phyloP scores from a whole-genome alignment of 2,329 filamentous ascomycete genomes.

The Epichloe hybrida region DNA sequence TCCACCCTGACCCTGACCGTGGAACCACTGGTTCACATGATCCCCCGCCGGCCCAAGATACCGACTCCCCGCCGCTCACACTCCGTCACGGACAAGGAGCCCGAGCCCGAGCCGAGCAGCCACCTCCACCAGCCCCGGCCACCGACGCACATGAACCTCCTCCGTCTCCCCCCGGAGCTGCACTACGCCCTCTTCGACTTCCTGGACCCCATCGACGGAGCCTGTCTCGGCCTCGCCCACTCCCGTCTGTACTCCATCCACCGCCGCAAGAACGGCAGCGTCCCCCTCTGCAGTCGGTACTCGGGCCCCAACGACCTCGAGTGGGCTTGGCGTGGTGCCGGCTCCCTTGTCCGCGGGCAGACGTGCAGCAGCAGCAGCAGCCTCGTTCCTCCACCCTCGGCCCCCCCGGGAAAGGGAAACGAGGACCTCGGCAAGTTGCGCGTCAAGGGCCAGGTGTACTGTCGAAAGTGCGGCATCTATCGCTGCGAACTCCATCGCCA shows the following conservation, averaged over 20 bases:
- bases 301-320: constrained; percentile 49
- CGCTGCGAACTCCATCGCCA: constrained; percentile 52
- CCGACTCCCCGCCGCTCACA: constrained; percentile 41
- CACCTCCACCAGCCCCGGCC: constrained; percentile 35
- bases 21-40: constrained; percentile 10
- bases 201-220: constrained; percentile 51
- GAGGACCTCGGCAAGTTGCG: constrained; percentile 32
- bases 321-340: constrained; percentile 47
- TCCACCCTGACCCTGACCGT: too few relatives aligned
- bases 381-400: not conserved
- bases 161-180: constrained; percentile 43
- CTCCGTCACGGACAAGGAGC: constrained; percentile 47
- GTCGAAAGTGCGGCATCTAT: constrained; percentile 46
- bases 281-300: constrained; percentile 44
- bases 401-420: too few relatives aligned
- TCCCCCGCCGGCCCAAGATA: constrained; percentile 21
- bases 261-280: constrained; percentile 38
- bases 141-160: constrained; percentile 31
- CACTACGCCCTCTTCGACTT: constrained; percentile 48
- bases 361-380: too few relatives aligned
- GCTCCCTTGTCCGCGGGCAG: constrained; percentile 24
- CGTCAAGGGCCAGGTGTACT: constrained; percentile 45
- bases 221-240: constrained; percentile 46
- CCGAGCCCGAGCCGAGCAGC: constrained; percentile 38
- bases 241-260: constrained; percentile 46